Evolutionary conservation across 1,139 yeast genomes (phyloP), one percentile per base, ranked within the genome.

Genomic region (Candida sp.): DNA sequence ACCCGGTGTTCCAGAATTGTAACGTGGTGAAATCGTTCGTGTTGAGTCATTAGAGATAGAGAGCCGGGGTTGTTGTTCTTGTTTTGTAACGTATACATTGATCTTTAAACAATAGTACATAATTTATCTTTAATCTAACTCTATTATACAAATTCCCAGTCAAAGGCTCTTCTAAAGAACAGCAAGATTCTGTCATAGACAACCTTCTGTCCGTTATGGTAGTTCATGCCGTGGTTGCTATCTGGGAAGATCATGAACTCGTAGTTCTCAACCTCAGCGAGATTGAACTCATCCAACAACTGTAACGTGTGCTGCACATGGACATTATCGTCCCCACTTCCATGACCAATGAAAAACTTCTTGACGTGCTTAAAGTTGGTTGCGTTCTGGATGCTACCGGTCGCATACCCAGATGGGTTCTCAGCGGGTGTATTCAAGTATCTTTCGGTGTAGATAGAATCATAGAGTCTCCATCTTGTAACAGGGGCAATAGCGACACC

Each of bases 401-500:
- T 66, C 9, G 64, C 63, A 63, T 87, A 86, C 0, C 90, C 91
- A 0, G 71, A 71, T 0, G 80, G 73, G 60, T 88, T 88, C 44
- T 78, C 79, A 59, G 81, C 78, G 3, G 93, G 94, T 0, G 85
- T 79, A 56, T 85, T 82, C 89, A 88, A 83, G 65, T 88, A 88
- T 56, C 96, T 72, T 67, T 88, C 96, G 0, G 96, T 88, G 64
- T 88, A 88, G 25, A 88, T 80, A 3, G 92, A 83, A 67, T 88
- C 94, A 63, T 88, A 88, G 26, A 86, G 72, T 58, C 75, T 75
- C 94, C 94, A 88, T 63, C 85, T 82, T 2, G 94, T 88, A 3
- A 88, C 96, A 3, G 96, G 96, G 0, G 96, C 96, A 40, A 88
- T 90, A 0, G 93, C 78, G 65, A 86, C 81, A 11, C 93, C 94